Percentiles rank a stretch among this genome's conserved stretches.
Evolutionary conservation across 2,329 filamentous ascomycete genomes (phyloP).

Genomic region (Magnaporthiopsis rhizophila): DNA sequence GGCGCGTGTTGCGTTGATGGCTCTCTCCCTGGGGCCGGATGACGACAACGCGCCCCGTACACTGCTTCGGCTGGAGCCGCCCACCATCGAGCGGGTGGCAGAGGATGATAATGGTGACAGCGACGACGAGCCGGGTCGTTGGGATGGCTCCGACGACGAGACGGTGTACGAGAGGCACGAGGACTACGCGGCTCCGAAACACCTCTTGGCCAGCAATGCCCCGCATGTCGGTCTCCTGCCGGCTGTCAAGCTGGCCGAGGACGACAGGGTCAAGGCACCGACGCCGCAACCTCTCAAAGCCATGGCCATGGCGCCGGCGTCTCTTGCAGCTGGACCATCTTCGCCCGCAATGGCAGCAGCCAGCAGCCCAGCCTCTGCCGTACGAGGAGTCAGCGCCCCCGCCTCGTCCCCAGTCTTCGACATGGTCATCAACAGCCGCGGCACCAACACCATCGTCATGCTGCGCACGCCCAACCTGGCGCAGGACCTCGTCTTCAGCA

Average conservation of each 20-base stretch:
- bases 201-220: not conserved
- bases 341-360: not conserved
- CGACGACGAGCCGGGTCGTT: not conserved
- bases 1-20: not conserved
- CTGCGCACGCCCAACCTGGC: conserved; percentile 1
- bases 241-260: not conserved
- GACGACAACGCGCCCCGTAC: not conserved
- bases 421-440: conserved; percentile 4
- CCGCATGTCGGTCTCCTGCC: not conserved
- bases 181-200: not conserved
- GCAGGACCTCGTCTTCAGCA: conserved; percentile 14
- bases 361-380: not conserved
- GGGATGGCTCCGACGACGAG: not conserved
- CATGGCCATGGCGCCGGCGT: not conserved
- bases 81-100: not conserved
- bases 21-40: not conserved
- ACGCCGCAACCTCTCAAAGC: not conserved
- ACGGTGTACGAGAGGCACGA: conserved; percentile 1
- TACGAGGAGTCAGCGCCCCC: not conserved
- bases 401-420: not conserved
- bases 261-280: not conserved
- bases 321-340: not conserved
- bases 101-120: not conserved
- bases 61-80: not conserved
- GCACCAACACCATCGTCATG: conserved; percentile 2